Conservation (phyloP, 192 early-diverging fungal species). For the Coemansia sp. region DNA sequence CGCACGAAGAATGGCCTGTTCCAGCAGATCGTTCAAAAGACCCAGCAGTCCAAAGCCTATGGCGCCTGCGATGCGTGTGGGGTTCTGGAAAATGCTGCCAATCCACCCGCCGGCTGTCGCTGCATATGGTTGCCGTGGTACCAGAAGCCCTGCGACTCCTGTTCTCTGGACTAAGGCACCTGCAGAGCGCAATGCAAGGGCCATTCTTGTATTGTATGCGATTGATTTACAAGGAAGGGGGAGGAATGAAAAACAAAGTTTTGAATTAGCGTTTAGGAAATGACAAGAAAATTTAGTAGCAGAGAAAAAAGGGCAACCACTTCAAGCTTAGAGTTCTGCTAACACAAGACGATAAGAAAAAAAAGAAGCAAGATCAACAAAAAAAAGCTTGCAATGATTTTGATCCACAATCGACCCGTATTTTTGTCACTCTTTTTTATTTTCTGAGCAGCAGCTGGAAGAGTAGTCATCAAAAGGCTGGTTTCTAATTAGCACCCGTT, state of each 20-base stretch:
- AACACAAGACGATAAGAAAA: too few relatives aligned
- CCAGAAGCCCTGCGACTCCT: neutral
- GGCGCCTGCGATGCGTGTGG: slow-evolving; percentile 2
- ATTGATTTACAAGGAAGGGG: neutral
- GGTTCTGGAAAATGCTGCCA: slow-evolving; percentile 2
- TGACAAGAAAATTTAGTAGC: neutral
- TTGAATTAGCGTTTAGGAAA: neutral
- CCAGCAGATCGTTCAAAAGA: slow-evolving; percentile 52
- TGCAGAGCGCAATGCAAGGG: neutral
- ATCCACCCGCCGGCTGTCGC: too few relatives aligned
- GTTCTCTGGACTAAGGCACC: neutral
- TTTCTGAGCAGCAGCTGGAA: too few relatives aligned
- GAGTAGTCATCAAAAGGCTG: too few relatives aligned
- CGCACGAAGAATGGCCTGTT: slow-evolving; percentile 69
- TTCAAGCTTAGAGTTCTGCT: too few relatives aligned
- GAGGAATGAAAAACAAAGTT: neutral
- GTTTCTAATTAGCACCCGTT: too few relatives aligned
- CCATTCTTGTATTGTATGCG: neutral
- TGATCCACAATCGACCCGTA: too few relatives aligned
- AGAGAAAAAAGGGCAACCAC: neutral
- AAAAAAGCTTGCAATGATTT: too few relatives aligned
- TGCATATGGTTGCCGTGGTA: neutral
- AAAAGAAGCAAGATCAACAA: too few relatives aligned
- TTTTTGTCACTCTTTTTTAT: too few relatives aligned
- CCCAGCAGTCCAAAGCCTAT: slow-evolving; percentile 31